phyloP scores from a whole-genome alignment of 1,284 basidiomycete species.

The Ustilago cynodontis region DNA sequence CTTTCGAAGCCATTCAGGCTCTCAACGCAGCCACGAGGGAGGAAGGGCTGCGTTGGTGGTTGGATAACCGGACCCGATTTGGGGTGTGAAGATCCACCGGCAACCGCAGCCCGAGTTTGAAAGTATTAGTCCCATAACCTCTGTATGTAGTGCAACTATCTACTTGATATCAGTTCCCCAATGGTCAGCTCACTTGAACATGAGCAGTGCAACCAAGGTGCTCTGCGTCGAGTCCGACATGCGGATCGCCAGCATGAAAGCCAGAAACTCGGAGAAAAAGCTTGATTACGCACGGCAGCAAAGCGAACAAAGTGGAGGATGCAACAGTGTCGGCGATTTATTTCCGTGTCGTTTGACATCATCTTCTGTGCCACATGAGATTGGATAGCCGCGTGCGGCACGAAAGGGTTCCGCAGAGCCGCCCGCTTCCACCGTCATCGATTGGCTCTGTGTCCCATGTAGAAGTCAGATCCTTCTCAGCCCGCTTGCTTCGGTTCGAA shows the following conservation, averaged over 20 bases:
- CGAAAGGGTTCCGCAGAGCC: constrained; percentile 3
- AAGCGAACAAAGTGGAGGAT: background rate
- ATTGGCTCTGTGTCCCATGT: background rate
- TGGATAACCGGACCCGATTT: constrained; percentile 58
- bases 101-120: too few species aligned
- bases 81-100: constrained; percentile 36
- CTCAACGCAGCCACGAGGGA: constrained; percentile 65
- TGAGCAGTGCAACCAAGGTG: background rate
- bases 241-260: constrained; percentile 12
- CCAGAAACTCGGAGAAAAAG: background rate
- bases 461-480: background rate
- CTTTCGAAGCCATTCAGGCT: constrained; percentile 58
- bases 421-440: background rate
- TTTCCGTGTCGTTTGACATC: constrained; percentile 45
- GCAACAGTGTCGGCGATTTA: background rate
- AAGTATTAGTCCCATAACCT: too few species aligned
- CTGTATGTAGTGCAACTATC: too few species aligned
- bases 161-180: too few species aligned
- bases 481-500: too few species aligned
- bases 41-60: constrained; percentile 67
- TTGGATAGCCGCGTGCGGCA: background rate
- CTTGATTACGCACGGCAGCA: background rate
- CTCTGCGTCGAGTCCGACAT: background rate
- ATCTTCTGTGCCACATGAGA: constrained; percentile 2
- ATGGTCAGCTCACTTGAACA: too few species aligned